Conservation (phyloP, 177 flowering plant species). For the Vitis hybrid region DNA sequence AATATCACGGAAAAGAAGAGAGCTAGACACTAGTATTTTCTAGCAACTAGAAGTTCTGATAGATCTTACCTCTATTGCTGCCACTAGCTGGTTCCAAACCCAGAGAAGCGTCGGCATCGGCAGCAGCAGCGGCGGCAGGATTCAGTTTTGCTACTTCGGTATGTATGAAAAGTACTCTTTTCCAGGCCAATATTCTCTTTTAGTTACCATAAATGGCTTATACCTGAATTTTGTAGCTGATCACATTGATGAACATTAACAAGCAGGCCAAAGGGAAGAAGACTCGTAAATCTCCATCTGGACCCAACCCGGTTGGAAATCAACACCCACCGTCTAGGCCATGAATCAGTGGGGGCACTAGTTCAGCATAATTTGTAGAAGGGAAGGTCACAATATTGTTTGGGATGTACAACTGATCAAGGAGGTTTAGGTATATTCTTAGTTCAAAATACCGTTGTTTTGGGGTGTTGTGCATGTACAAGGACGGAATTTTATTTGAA, state of each 20-base stretch:
- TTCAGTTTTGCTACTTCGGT: constrained; percentile 25
- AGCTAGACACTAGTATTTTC: background rate
- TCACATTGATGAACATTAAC: constrained; percentile 2
- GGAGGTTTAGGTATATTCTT: constrained; percentile 8
- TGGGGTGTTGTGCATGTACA: constrained; percentile 16
- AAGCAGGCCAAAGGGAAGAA: constrained; percentile 33
- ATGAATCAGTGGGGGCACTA: constrained; percentile 21
- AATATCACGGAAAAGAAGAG: background rate
- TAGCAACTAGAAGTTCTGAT: background rate
- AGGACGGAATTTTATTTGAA: constrained; percentile 9
- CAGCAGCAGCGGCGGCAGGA: constrained; percentile 5
- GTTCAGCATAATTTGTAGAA: constrained; percentile 3
- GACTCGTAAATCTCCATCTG: constrained; percentile 47
- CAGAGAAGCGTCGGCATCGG: constrained; percentile 16
- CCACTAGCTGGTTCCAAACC: constrained; percentile 32
- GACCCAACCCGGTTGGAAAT: constrained; percentile 65
- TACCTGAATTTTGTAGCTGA: constrained; percentile 1
- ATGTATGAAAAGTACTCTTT: constrained; percentile 3
- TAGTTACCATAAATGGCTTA: constrained; percentile 1
- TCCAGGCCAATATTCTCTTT: background rate
- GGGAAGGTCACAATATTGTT: constrained; percentile 6
- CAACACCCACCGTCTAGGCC: constrained; percentile 45
- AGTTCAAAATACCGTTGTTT: constrained; percentile 6
- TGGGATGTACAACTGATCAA: background rate
- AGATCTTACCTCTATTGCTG: constrained; percentile 9